Percentiles rank a stretch among this genome's conserved stretches.
Evolutionary conservation across 2,329 filamentous ascomycete species (phyloP).

Genomic region (Leptodontidium sp.): DNA sequence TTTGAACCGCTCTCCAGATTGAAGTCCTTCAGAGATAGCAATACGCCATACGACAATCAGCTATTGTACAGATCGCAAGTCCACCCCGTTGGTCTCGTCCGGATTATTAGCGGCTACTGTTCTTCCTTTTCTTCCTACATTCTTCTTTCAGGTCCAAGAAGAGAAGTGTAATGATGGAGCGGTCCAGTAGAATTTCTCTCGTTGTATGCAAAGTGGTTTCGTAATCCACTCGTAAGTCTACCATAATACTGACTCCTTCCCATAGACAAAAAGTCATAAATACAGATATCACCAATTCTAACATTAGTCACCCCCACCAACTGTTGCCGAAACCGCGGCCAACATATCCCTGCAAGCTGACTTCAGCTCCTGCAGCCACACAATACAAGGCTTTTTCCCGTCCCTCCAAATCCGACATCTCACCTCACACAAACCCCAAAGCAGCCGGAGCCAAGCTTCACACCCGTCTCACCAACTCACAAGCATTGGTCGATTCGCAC

Average conservation of each 20-base stretch:
- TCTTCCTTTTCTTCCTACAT: not conserved
- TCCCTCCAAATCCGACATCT: not conserved
- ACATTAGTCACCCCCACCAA: too few relatives aligned
- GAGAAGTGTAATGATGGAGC: too few relatives aligned
- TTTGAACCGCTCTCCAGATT: too few relatives aligned
- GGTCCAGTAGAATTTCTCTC: too few relatives aligned
- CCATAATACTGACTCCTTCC: too few relatives aligned
- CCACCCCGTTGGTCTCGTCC: not conserved
- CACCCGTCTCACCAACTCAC: conserved; percentile 1
- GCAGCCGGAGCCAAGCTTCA: conserved; percentile 2
- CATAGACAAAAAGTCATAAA: too few relatives aligned
- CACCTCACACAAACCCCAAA: conserved; percentile 8
- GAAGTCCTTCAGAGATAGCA: too few relatives aligned
- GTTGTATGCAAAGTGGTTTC: too few relatives aligned
- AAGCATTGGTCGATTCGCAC: not conserved
- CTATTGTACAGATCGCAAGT: not conserved
- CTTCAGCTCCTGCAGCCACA: conserved; percentile 17
- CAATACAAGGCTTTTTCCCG: not conserved
- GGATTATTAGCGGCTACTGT: not conserved
- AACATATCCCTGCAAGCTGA: not conserved
- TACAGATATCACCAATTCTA: too few relatives aligned
- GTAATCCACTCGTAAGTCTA: too few relatives aligned
- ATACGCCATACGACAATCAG: too few relatives aligned
- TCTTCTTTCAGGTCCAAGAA: not conserved
- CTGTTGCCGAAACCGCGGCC: not conserved